Conservation (phyloP, 106 monocot species). For the Acorus gramineus region DNA sequence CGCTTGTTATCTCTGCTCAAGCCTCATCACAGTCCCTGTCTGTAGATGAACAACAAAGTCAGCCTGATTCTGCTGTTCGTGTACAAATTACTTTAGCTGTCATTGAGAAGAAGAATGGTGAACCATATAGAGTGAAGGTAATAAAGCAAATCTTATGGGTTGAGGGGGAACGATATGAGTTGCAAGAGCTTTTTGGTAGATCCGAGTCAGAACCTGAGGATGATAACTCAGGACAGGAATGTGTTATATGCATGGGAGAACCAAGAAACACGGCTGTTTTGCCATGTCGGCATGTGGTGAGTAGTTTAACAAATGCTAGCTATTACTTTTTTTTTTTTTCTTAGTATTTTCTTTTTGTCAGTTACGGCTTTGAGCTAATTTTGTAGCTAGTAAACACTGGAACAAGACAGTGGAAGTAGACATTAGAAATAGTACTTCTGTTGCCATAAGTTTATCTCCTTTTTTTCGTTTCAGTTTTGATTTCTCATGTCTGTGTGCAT, state of each 20-base stretch:
- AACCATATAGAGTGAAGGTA: slow-evolving; percentile 55
- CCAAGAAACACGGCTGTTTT: slow-evolving; percentile 71
- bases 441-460: no score
- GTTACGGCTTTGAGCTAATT: no score
- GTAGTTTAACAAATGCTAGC: slow-evolving; percentile 4
- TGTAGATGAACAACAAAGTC: slow-evolving; percentile 4
- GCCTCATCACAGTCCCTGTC: slow-evolving; percentile 11
- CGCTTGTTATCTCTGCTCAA: slow-evolving; percentile 67
- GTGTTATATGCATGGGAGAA: slow-evolving; percentile 90
- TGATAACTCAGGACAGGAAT: slow-evolving; percentile 69
- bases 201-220: slow-evolving; percentile 12
- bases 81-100: slow-evolving; percentile 78
- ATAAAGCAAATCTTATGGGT: slow-evolving; percentile 72
- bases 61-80: slow-evolving; percentile 7
- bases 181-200: slow-evolving; percentile 82
- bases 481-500: slow-evolving; percentile 1
- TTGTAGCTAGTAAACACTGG: no score
- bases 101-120: slow-evolving; percentile 46
- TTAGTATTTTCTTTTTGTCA: no score
- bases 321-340: neutral
- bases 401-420: no score
- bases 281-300: slow-evolving; percentile 94
- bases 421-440: no score
- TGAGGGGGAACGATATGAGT: slow-evolving; percentile 59
- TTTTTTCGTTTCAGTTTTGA: neutral